Base-by-base conservation (phyloP, 192 early-diverging fungal species). In the Umbelopsis isabellina region DNA sequence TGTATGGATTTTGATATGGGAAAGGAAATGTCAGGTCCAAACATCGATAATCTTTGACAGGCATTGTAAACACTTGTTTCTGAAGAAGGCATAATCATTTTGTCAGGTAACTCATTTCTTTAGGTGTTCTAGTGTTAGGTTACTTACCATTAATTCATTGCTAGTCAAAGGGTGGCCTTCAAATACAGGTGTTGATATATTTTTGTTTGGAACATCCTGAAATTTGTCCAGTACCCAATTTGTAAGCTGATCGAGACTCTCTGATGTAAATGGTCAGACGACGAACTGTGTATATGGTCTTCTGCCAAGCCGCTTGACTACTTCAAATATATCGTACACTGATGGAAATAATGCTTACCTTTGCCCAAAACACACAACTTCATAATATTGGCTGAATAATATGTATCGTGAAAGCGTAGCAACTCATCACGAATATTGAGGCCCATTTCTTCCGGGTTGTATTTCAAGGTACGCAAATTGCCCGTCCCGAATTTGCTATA, bases 321-420 rank as follows among this genome's bases (percentile, higher is more conserved):
- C 3, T 35, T 18, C 13, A 18, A 3, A 25, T 51, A 58, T 46
- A 20, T 70, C 46, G 4, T n/a, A 13, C 13, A 22, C 53, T 52
- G 23, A 55, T 67, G 13, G 23, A 0, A 20, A 5, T n/a, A 4
- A 12, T 1, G 16, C n/a, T 11, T 75, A 84, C 83, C 83, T 69
- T 84, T 85, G 23, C 95, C 97, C 15, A 95, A 72, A 0, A 98
- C 82, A 9, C 87, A 91, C 44, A 97, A 80, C 75, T 91, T 91
- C 95, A 96, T 97, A 44, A 96, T 93, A 74, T 94, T 95, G 7
- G 94, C 87, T 20, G 93, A 94, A 76, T 98, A 98, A 78, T 93
- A 95, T 52, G 84, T 86, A 27, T 79, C 81, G 75, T 98, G 90
- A 71, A 96, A 97, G 20, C 91, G 84, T 27, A 98, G 75, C 50